These are phyloP conservation scores for Herpetomonas tarakana DNA, from an alignment of 208 protist species.

Conservation along the genomic window DNA sequence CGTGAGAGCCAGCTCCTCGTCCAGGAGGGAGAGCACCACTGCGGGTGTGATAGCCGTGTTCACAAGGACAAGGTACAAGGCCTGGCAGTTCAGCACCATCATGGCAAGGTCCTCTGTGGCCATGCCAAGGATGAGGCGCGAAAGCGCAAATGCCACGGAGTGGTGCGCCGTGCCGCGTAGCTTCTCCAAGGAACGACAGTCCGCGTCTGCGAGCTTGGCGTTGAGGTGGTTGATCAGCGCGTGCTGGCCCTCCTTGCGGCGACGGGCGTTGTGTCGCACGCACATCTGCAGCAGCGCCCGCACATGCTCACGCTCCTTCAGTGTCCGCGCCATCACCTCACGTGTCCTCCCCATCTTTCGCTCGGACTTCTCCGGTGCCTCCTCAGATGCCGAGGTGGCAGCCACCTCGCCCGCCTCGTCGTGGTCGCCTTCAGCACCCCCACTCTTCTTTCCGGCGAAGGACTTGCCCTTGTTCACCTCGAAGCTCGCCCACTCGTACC, in stretches of 20 bases:
- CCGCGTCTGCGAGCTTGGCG: constrained; percentile 58
- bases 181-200: constrained; percentile 55
- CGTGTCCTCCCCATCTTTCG: constrained; percentile 43
- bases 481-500: constrained; percentile 85
- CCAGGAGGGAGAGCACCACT: constrained; percentile 66
- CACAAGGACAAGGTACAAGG: constrained; percentile 58
- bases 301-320: constrained; percentile 78
- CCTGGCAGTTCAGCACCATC: constrained; percentile 71
- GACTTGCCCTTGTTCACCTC: constrained; percentile 58
- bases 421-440: background rate
- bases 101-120: constrained; percentile 78
- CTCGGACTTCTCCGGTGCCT: constrained; percentile 8
- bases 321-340: constrained; percentile 59
- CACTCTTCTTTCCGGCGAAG: constrained; percentile 28
- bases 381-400: constrained; percentile 7
- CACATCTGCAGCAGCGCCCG: constrained; percentile 83
- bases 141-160: constrained; percentile 73
- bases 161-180: constrained; percentile 77
- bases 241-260: constrained; percentile 76
- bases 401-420: constrained; percentile 14
- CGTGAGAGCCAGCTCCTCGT: constrained; percentile 69
- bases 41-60: constrained; percentile 48
- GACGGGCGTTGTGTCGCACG: constrained; percentile 67
- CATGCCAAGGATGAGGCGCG: constrained; percentile 83
- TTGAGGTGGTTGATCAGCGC: constrained; percentile 85